Conservation (phyloP, 306 rosid species). For the Glycine latifolia region DNA sequence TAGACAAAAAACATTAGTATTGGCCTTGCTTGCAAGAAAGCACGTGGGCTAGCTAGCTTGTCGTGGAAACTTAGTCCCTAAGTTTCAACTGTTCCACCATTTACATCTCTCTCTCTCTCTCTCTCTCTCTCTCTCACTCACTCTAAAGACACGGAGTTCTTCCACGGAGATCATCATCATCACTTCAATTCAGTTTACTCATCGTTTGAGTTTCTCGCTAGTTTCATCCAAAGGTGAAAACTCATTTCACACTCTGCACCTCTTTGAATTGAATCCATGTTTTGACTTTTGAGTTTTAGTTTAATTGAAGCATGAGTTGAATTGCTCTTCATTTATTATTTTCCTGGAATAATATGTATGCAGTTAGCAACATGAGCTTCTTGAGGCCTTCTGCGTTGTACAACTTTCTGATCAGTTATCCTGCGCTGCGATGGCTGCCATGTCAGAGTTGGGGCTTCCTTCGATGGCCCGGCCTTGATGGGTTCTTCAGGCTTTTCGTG, state of each 20-base stretch:
- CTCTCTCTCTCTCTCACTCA: background rate
- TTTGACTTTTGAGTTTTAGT: background rate
- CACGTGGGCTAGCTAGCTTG: conserved; percentile 31
- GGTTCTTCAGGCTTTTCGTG: conserved; percentile 70
- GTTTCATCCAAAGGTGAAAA: background rate
- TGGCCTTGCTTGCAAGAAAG: background rate
- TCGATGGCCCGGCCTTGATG: conserved; percentile 86
- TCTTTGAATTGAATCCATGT: background rate
- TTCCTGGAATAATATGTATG: too few relatives aligned
- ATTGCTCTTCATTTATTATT: too few relatives aligned
- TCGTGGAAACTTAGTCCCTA: conserved; percentile 47
- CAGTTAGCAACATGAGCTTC: conserved; percentile 60
- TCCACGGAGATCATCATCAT: background rate
- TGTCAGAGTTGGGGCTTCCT: conserved; percentile 85
- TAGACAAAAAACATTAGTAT: background rate
- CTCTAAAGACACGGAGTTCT: background rate
- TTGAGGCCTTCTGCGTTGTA: conserved; percentile 71
- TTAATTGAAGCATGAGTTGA: too few relatives aligned
- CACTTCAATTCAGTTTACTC: background rate
- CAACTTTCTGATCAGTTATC: conserved; percentile 48
- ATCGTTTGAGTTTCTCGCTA: background rate
- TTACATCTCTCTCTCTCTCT: background rate
- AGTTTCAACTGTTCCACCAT: conserved; percentile 3
- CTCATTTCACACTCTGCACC: background rate
- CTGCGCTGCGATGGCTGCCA: conserved; percentile 73